Conservation (phyloP, 1,284 basidiomycete genomes). For the Irpex sp. region DNA sequence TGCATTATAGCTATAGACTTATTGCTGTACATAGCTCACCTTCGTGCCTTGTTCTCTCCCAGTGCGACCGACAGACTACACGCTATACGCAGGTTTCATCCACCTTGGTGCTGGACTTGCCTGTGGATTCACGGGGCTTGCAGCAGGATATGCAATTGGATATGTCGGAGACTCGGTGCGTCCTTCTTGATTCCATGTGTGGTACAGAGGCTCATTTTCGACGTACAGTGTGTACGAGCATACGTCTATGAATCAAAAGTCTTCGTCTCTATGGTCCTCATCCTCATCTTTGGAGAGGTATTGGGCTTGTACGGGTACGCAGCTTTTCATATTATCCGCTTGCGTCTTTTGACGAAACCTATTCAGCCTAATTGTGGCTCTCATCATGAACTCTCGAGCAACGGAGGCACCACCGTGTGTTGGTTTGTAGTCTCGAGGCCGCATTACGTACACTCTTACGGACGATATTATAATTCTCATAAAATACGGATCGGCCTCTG, state of each 20-base stretch:
- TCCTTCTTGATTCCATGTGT: slow-evolving; percentile 10
- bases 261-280: slow-evolving; percentile 87
- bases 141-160: slow-evolving; percentile 98
- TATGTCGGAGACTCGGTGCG: slow-evolving; percentile 90
- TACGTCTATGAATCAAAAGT: slow-evolving; percentile 84
- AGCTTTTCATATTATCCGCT: background rate
- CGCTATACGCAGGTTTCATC: slow-evolving; percentile 84
- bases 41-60: slow-evolving; percentile 5
- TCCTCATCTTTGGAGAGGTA: slow-evolving; percentile 93
- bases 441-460: background rate
- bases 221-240: slow-evolving; percentile 58
- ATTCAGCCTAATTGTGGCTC: slow-evolving; percentile 76
- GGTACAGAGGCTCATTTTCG: background rate
- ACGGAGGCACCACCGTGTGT: slow-evolving; percentile 22
- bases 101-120: slow-evolving; percentile 93
- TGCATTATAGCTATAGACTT: slow-evolving; percentile 12
- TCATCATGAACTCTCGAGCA: slow-evolving; percentile 82
- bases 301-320: slow-evolving; percentile 81
- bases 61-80: slow-evolving; percentile 67
- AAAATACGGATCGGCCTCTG: too few species aligned
- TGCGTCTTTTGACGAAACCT: background rate
- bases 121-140: slow-evolving; percentile 88
- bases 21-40: background rate
- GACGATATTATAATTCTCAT: too few species aligned
- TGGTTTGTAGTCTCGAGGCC: background rate